Base-by-base conservation (phyloP, 2,329 filamentous ascomycete genomes). In the Pseudogymnoascus sp. region DNA sequence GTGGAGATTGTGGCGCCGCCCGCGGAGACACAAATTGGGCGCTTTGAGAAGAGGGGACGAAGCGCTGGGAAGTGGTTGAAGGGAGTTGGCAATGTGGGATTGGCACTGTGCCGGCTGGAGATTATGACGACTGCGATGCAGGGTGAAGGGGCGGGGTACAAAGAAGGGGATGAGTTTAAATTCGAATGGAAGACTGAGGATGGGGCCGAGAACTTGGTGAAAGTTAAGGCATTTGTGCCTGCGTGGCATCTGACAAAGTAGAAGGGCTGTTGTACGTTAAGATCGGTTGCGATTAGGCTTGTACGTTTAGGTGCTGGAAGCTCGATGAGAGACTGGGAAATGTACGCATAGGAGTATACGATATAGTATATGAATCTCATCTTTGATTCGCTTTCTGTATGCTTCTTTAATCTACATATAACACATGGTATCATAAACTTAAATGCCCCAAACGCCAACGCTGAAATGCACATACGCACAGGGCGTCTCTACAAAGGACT, bases 71-170 rank as follows among this genome's bases (percentile, higher is more conserved):
- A 90, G 73, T 93, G 90, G 79, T 80, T 98, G 62, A 80, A 79
- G 34, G 89, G 90, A 0, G 80, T 93, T 13, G 93, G 93, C 0
- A 96, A 97, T 73, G 77, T 98, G 31, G 95, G 95, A 1, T 79
- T 99, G 62, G 93, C 87, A 1, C 77, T 97, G 69, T 97, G 93
- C 73, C 86, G 93, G 25, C 77, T 98, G 69, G 92, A 96, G 78
- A 87, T 88, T 73, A 97, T 97, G 93, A 96, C 91, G 4, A 89
- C 92, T 72, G 78, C 95, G 60, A 79, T 80, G 36, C 78, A 89
- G 2, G 89, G 86, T 4, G 84, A 85, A 64, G 86, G 34, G 81
- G 80, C 79, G 77, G 75, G 68, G 3, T 75, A 77, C 41, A 79
- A 79, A 25, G 79, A 79, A 51, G 78, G 71, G 13, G 74, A 75